phyloP scores from a whole-genome alignment of 441 rosid species.

The Bruguiera hainesii region DNA sequence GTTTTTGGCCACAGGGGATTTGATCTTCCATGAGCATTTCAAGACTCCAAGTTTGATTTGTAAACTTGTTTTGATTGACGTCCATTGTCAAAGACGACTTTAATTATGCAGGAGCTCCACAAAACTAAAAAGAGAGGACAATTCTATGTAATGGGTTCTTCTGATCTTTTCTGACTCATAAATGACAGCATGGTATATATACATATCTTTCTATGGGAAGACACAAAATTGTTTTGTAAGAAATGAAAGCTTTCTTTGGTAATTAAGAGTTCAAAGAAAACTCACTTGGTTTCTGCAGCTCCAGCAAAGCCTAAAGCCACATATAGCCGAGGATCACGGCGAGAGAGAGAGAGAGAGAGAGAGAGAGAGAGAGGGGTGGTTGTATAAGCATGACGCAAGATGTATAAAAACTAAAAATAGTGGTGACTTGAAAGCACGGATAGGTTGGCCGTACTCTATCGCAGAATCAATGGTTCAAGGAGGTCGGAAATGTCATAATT shows the following conservation, averaged over 20 bases:
- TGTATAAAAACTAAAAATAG: constrained; percentile 4
- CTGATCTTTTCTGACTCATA: constrained; percentile 21
- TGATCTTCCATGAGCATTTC: constrained; percentile 53
- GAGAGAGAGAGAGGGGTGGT: constrained; percentile 4
- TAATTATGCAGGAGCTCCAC: constrained; percentile 14
- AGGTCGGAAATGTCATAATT: constrained; percentile 15
- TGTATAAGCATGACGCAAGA: constrained; percentile 24
- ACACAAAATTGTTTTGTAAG: constrained; percentile 41
- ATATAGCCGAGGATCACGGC: not conserved
- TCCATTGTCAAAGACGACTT: constrained; percentile 39
- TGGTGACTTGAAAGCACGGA: constrained; percentile 15
- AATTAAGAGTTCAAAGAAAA: not conserved
- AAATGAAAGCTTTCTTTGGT: constrained; percentile 22
- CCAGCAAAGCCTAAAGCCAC: constrained; percentile 12
- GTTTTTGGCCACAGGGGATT: constrained; percentile 34
- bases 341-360: constrained; percentile 7
- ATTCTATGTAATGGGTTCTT: constrained; percentile 14
- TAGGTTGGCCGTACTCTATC: constrained; percentile 12
- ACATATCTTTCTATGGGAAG: constrained; percentile 17
- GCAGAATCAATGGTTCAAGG: constrained; percentile 11
- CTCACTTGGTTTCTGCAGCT: constrained; percentile 24
- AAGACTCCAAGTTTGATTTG: constrained; percentile 43
- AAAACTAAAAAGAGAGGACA: not conserved
- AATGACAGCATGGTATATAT: constrained; percentile 1
- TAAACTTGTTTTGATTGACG: constrained; percentile 46